These are phyloP conservation scores for Pseudozyma tsukubaensis DNA, from an alignment of 1,284 basidiomycete species.

Conservation along the genomic window DNA sequence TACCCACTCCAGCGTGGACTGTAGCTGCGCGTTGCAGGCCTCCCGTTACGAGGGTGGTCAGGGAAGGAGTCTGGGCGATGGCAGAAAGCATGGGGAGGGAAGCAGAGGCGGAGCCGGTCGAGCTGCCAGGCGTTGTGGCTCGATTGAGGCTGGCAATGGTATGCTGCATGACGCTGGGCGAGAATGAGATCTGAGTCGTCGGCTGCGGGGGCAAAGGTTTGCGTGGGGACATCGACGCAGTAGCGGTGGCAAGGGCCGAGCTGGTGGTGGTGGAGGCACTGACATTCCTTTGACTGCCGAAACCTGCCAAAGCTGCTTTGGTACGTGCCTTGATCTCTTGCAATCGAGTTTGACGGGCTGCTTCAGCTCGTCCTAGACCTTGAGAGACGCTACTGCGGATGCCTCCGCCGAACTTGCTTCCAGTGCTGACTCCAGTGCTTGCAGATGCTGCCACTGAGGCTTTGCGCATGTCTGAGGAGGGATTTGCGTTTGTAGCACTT, in stretches of 20 bases:
- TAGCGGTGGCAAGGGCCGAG: background rate
- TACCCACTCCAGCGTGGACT: slow-evolving; percentile 21
- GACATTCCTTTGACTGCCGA: slow-evolving; percentile 32
- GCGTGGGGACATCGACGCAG: background rate
- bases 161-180: slow-evolving; percentile 36
- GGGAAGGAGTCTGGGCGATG: background rate
- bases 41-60: background rate
- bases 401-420: slow-evolving; percentile 20
- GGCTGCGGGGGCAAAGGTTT: slow-evolving; percentile 1
- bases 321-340: slow-evolving; percentile 45
- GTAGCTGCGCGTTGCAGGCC: slow-evolving; percentile 36
- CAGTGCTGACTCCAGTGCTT: slow-evolving; percentile 10
- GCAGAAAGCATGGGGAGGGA: slow-evolving; percentile 30
- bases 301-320: slow-evolving; percentile 31
- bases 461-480: slow-evolving; percentile 9
- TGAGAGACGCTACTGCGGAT: slow-evolving; percentile 39
- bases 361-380: slow-evolving; percentile 33
- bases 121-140: background rate
- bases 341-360: slow-evolving; percentile 38
- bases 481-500: background rate
- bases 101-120: slow-evolving; percentile 7
- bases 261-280: slow-evolving; percentile 11
- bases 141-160: slow-evolving; percentile 35
- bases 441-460: slow-evolving; percentile 18
- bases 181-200: slow-evolving; percentile 18